Percentiles rank a stretch among this genome's conserved stretches.
Evolutionary conservation across 495 filamentous ascomycete genomes (phyloP).

Genomic region (Penicillium malachiteum): DNA sequence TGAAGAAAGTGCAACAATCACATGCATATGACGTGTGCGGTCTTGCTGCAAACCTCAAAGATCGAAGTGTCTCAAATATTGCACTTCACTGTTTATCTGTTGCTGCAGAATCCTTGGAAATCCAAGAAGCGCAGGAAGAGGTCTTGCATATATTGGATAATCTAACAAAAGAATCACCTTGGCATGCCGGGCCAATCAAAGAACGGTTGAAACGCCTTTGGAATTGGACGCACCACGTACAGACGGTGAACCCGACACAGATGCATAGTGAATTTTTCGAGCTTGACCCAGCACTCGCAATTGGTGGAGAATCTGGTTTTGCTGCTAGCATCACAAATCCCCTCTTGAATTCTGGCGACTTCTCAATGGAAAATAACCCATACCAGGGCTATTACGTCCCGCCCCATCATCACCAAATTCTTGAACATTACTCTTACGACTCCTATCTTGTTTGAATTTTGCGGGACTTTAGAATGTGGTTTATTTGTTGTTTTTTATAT

Average conservation of each 20-base stretch:
- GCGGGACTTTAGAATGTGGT: neutral
- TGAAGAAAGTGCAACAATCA: slow-evolving; percentile 63
- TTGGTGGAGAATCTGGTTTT: slow-evolving; percentile 28
- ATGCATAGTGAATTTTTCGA: slow-evolving; percentile 25
- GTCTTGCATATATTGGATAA: slow-evolving; percentile 72
- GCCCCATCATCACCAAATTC: slow-evolving; percentile 33
- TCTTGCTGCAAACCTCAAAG: slow-evolving; percentile 80
- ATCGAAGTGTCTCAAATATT: slow-evolving; percentile 73
- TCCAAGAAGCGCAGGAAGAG: slow-evolving; percentile 75
- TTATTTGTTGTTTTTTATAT: neutral
- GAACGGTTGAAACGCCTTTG: slow-evolving; percentile 70
- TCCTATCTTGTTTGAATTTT: slow-evolving; percentile 22
- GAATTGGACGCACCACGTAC: slow-evolving; percentile 60
- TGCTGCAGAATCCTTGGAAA: slow-evolving; percentile 70
- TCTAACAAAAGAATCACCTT: slow-evolving; percentile 75
- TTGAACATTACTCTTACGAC: slow-evolving; percentile 25
- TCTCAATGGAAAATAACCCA: slow-evolving; percentile 70
- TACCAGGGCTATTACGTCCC: slow-evolving; percentile 66
- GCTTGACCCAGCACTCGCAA: slow-evolving; percentile 22
- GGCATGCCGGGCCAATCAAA: slow-evolving; percentile 67
- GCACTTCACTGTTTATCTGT: slow-evolving; percentile 76
- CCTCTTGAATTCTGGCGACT: slow-evolving; percentile 64
- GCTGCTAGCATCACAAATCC: slow-evolving; percentile 61
- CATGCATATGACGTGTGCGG: slow-evolving; percentile 85
- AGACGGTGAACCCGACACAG: slow-evolving; percentile 22